Percentiles rank a stretch among this genome's conserved stretches.
phyloP scores from a whole-genome alignment of 805 yeast genomes.

The Spathaspora gorwiae region DNA sequence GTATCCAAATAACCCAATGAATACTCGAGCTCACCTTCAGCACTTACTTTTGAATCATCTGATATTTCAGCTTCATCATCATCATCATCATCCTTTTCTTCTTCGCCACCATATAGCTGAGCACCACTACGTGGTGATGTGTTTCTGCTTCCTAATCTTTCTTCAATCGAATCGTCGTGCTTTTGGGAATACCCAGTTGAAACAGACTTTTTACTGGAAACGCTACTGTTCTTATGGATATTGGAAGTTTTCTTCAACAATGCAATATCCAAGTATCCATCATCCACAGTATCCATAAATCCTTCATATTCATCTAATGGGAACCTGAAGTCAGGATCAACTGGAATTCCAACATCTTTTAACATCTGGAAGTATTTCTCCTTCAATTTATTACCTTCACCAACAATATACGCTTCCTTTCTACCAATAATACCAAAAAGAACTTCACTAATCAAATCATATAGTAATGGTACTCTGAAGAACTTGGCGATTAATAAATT shows the following conservation, averaged over 20 bases:
- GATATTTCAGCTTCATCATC: conserved; percentile 6
- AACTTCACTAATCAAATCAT: conserved; percentile 65
- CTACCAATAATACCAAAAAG: conserved; percentile 66
- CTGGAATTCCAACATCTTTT: conserved; percentile 16
- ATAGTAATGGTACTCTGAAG: conserved; percentile 65
- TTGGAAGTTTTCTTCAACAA: conserved; percentile 46
- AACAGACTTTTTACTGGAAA: neutral
- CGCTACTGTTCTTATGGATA: conserved; percentile 18
- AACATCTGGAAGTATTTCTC: conserved; percentile 10
- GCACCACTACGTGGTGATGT: neutral
- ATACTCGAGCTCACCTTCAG: conserved; percentile 25
- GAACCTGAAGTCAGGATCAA: conserved; percentile 23
- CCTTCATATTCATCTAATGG: conserved; percentile 51
- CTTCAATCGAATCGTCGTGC: neutral
- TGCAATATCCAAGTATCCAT: conserved; percentile 57
- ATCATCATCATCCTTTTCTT: neutral
- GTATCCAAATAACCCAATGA: conserved; percentile 28
- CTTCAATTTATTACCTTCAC: conserved; percentile 36
- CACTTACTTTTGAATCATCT: conserved; percentile 17
- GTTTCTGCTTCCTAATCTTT: conserved; percentile 1
- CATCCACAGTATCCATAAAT: conserved; percentile 57
- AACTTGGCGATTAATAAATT: conserved; percentile 57
- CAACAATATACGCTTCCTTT: conserved; percentile 51
- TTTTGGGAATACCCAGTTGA: conserved; percentile 2
- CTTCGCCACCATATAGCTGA: neutral